Conservation (phyloP, 1,284 basidiomycete genomes). For the Peniophora sp. region DNA sequence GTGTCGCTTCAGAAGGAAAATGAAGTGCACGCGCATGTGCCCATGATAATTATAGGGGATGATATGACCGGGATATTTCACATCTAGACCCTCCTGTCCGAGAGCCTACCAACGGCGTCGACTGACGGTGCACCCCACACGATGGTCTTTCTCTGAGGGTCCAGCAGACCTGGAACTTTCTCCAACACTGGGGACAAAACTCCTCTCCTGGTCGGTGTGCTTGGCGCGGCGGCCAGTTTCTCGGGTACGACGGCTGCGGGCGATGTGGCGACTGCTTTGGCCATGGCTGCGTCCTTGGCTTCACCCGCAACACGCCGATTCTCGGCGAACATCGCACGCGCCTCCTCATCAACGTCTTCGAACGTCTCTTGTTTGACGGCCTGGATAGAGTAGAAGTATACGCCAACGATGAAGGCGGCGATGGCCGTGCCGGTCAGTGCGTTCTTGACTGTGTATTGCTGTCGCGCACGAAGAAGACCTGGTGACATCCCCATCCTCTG, state of each 20-base stretch:
- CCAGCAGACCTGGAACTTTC: constrained; percentile 41
- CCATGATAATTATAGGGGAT: too few relatives aligned
- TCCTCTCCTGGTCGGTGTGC: constrained; percentile 20
- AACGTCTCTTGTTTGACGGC: constrained; percentile 93
- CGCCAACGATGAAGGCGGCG: constrained; percentile 70
- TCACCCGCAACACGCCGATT: constrained; percentile 10
- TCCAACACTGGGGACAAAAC: constrained; percentile 40
- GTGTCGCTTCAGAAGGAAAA: too few relatives aligned
- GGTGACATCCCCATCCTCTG: constrained; percentile 55
- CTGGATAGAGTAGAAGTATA: constrained; percentile 90
- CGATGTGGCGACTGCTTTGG: constrained; percentile 4
- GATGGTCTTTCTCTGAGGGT: constrained; percentile 50
- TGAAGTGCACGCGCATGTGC: too few relatives aligned
- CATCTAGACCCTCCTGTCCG: constrained; percentile 9
- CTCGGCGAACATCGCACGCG: constrained; percentile 37
- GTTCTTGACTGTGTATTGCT: constrained; percentile 77
- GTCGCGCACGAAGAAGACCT: constrained; percentile 80
- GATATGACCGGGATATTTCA: constrained; percentile 10
- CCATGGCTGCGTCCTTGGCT: constrained; percentile 6
- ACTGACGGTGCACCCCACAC: constrained; percentile 67
- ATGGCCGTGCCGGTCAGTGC: constrained; percentile 71
- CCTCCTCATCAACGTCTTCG: constrained; percentile 76
- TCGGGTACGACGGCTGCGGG: constrained; percentile 5
- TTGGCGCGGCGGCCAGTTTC: constrained; percentile 8
- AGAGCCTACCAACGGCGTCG: constrained; percentile 41